Evolutionary conservation across 495 filamentous ascomycete species (phyloP).

Genomic region (Penicillium roqueforti): DNA sequence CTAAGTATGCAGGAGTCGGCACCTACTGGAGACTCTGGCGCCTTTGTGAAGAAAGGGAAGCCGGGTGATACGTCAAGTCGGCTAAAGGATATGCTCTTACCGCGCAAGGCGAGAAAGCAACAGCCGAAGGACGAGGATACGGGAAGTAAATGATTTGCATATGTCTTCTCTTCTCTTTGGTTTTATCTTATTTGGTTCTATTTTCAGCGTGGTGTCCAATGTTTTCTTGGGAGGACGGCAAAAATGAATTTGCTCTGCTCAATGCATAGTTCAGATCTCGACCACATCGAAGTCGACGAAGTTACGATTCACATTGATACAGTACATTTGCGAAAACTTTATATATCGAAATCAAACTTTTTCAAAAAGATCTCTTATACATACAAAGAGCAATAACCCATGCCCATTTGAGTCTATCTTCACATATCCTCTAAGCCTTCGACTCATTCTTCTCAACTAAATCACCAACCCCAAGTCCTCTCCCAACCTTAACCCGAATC

Average conservation of each 20-base stretch:
- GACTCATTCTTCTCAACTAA: conserved; percentile 75
- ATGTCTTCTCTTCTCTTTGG: too few relatives aligned
- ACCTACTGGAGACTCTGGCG: conserved; percentile 6
- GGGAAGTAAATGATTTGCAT: conserved; percentile 7
- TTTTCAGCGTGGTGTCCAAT: neutral
- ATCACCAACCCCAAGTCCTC: conserved; percentile 76
- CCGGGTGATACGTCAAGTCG: conserved; percentile 12
- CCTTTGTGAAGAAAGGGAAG: conserved; percentile 18
- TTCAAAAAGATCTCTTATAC: conserved; percentile 1
- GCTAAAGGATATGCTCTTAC: conserved; percentile 23
- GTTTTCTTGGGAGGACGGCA: neutral
- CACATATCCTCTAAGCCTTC: conserved; percentile 13
- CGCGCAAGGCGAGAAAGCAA: conserved; percentile 23
- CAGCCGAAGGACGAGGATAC: conserved; percentile 12
- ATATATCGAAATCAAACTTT: neutral
- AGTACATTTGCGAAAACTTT: conserved; percentile 1
- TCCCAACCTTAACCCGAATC: conserved; percentile 73
- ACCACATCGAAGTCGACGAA: neutral
- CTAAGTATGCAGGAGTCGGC: conserved; percentile 8
- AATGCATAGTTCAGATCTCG: neutral
- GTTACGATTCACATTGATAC: conserved; percentile 1
- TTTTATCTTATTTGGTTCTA: neutral
- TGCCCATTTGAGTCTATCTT: neutral
- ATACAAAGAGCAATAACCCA: conserved; percentile 2
- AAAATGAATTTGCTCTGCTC: neutral